Conservation (phyloP, 129 eudicot genomes). For the Tanacetum coccineum region DNA sequence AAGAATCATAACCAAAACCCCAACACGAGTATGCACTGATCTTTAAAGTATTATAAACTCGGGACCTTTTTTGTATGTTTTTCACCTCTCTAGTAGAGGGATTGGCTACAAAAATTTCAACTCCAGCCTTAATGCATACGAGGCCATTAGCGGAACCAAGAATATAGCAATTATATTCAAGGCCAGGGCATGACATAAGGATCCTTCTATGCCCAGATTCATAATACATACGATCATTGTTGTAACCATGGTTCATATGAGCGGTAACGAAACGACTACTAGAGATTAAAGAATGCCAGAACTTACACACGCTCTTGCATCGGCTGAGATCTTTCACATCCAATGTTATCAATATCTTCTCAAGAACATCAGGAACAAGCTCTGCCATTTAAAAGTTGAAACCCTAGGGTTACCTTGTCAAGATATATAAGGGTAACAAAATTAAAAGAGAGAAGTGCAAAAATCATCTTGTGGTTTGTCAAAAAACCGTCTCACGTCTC, state of each 20-base stretch:
- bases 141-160: conserved; percentile 14
- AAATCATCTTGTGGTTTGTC: no score
- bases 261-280: not conserved
- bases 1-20: not conserved
- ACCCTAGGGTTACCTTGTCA: no score
- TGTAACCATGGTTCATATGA: not conserved
- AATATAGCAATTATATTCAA: not conserved
- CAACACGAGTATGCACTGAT: not conserved
- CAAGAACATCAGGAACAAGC: not conserved
- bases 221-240: not conserved
- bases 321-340: not conserved
- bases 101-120: conserved; percentile 1
- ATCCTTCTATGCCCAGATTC: not conserved
- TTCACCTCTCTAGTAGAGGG: conserved; percentile 12
- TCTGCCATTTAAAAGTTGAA: not conserved
- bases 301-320: not conserved
- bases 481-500: no score
- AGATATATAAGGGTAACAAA: no score
- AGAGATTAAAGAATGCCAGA: not conserved
- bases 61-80: not conserved
- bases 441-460: no score
- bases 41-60: not conserved
- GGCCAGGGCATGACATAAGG: not conserved
- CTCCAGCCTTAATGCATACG: not conserved
- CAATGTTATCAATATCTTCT: not conserved